Conservation (phyloP, 805 yeast species). For the Candida lessepsii region DNA sequence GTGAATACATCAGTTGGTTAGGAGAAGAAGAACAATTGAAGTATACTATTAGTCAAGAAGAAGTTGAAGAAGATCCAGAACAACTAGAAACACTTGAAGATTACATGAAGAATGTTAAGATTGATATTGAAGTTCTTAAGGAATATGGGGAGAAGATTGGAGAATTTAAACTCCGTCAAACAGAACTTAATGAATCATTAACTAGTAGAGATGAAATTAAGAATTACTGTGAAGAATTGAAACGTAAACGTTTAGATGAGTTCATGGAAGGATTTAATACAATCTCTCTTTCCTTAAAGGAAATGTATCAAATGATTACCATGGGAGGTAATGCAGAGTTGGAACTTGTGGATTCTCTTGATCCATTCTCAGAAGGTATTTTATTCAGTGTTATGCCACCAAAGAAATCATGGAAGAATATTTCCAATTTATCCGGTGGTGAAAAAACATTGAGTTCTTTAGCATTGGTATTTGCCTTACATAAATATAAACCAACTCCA, state of each 20-base stretch:
- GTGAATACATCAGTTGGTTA: constrained; percentile 52
- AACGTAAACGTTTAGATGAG: constrained; percentile 74
- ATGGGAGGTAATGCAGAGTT: constrained; percentile 99
- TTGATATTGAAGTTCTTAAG: constrained; percentile 70
- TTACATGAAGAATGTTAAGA: constrained; percentile 53
- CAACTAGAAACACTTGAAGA: constrained; percentile 54
- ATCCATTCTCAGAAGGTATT: constrained; percentile 98
- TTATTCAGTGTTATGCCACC: constrained; percentile 99
- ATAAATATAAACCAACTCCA: constrained; percentile 95
- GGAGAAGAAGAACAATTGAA: constrained; percentile 34
- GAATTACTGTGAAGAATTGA: constrained; percentile 61
- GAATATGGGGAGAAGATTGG: constrained; percentile 69
- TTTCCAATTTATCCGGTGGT: constrained; percentile 94
- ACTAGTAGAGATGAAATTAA: constrained; percentile 62
- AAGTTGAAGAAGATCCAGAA: constrained; percentile 42
- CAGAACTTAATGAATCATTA: constrained; percentile 69
- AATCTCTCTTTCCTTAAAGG: constrained; percentile 85
- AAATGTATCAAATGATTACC: constrained; percentile 97
- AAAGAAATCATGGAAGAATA: constrained; percentile 95
- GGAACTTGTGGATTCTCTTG: constrained; percentile 91
- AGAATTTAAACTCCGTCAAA: constrained; percentile 64
- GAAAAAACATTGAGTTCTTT: constrained; percentile 93
- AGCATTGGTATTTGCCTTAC: constrained; percentile 94
- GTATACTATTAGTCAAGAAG: constrained; percentile 32
- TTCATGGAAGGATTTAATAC: constrained; percentile 90